Evolutionary conservation across 83 land plant genomes (phyloP).

Genomic region (Diphasiastrum complanatum): DNA sequence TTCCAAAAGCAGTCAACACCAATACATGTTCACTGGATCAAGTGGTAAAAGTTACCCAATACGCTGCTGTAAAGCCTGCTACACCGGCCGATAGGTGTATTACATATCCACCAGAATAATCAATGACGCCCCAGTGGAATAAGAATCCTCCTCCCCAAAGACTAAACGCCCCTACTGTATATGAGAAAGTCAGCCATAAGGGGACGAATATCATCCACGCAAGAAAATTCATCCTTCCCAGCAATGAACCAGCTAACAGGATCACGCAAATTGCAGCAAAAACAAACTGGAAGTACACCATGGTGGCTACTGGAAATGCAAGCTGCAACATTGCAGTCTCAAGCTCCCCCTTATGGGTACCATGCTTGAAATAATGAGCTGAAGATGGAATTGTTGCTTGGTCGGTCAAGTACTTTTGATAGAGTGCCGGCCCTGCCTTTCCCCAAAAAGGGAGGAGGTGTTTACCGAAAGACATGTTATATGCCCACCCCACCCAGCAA

Average conservation of each 20-base stretch:
- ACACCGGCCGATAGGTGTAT: no score
- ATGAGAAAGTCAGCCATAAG: background rate
- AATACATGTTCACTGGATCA: no score
- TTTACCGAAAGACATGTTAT: background rate
- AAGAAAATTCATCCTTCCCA: no score
- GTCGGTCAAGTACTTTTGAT: background rate
- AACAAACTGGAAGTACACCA: no score
- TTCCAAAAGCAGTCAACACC: no score
- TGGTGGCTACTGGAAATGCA: background rate
- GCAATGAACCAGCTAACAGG: background rate
- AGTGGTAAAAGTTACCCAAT: no score
- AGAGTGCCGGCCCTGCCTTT: background rate
- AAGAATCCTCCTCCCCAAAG: slow-evolving; percentile 1
- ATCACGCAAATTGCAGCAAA: background rate
- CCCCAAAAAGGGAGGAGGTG: background rate
- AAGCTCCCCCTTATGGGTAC: background rate
- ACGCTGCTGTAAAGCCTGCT: no score
- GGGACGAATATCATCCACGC: slow-evolving; percentile 1
- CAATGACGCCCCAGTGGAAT: background rate
- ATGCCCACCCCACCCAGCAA: background rate
- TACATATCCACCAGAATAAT: no score
- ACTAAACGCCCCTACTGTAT: background rate
- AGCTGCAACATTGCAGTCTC: background rate
- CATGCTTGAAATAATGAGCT: background rate
- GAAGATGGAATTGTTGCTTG: background rate